Percentiles rank a stretch among this genome's conserved stretches.
Evolutionary conservation across 2,329 filamentous ascomycete species (phyloP).

Genomic region (Cladorrhinum sp.): DNA sequence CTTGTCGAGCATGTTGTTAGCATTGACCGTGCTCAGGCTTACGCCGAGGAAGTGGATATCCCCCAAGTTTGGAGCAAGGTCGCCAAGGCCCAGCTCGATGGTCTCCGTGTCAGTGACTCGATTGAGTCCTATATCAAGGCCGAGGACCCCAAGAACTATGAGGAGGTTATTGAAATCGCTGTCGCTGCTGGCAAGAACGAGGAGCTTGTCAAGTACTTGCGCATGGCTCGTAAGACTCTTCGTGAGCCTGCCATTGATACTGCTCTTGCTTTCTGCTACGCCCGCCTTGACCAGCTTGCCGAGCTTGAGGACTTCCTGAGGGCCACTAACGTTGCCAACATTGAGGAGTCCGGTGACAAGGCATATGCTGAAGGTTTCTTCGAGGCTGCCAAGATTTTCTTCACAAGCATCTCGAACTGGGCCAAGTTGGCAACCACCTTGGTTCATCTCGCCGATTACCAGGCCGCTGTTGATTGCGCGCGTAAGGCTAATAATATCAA

Average conservation of each 20-base stretch:
- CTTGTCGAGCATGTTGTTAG: conserved; percentile 95
- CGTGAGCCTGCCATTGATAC: conserved; percentile 94
- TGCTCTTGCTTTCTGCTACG: conserved; percentile 87
- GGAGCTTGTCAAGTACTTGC: conserved; percentile 92
- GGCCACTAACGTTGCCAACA: conserved; percentile 87
- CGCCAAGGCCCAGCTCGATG: conserved; percentile 95
- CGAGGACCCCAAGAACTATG: conserved; percentile 86
- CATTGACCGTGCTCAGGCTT: conserved; percentile 94
- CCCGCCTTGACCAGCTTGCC: conserved; percentile 82
- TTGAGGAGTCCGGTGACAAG: conserved; percentile 97
- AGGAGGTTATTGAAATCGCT: conserved; percentile 93
- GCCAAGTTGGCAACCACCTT: conserved; percentile 96
- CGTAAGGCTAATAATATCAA: conserved; percentile 99
- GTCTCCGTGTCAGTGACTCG: conserved; percentile 84
- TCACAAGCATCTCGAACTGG: conserved; percentile 98
- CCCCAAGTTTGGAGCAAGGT: conserved; percentile 98
- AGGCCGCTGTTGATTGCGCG: conserved; percentile 94
- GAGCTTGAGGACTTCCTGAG: conserved; percentile 97
- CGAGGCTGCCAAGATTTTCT: conserved; percentile 98
- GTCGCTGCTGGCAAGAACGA: conserved; percentile 97
- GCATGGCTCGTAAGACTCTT: conserved; percentile 95
- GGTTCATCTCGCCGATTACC: conserved; percentile 95
- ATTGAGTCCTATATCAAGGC: conserved; percentile 98
- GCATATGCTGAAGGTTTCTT: conserved; percentile 92
- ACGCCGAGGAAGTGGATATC: conserved; percentile 88